A percentile compares a stretch with the other conserved stretches of the same genome.
Evolutionary conservation across 1,284 basidiomycete genomes (phyloP).

Genomic region (Vanrija humicola): DNA sequence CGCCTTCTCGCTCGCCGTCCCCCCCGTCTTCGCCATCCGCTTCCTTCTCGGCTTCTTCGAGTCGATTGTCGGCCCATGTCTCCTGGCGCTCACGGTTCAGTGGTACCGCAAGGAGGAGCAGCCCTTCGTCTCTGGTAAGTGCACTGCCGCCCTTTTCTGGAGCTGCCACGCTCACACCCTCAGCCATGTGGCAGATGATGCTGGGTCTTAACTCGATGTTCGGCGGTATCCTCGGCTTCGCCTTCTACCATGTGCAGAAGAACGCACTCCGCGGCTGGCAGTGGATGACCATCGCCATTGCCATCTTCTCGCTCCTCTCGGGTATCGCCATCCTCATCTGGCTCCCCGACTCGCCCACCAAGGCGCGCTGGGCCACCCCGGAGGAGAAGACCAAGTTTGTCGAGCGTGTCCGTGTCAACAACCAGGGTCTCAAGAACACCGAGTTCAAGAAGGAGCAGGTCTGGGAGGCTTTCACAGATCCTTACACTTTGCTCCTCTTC

Average conservation of each 20-base stretch:
- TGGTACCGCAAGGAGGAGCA: slow-evolving; percentile 27
- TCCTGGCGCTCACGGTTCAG: slow-evolving; percentile 25
- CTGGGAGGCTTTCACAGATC: slow-evolving; percentile 28
- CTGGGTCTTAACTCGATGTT: slow-evolving; percentile 8
- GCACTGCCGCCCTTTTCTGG: too few species aligned
- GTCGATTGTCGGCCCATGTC: slow-evolving; percentile 25
- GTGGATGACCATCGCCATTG: slow-evolving; percentile 25
- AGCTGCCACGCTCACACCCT: too few species aligned
- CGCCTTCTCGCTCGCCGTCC: slow-evolving; percentile 64
- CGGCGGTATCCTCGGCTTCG: slow-evolving; percentile 15
- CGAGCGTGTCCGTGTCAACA: slow-evolving; percentile 35
- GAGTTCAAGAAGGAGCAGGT: slow-evolving; percentile 26
- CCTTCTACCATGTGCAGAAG: slow-evolving; percentile 22
- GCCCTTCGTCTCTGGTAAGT: slow-evolving; percentile 7
- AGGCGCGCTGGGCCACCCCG: slow-evolving; percentile 27
- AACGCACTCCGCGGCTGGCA: slow-evolving; percentile 28
- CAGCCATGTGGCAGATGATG: slow-evolving; percentile 19
- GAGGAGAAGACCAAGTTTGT: slow-evolving; percentile 31
- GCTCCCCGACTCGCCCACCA: slow-evolving; percentile 31
- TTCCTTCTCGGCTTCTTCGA: slow-evolving; percentile 35
- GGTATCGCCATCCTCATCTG: slow-evolving; percentile 21
- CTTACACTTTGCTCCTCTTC: slow-evolving; percentile 29
- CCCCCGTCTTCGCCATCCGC: slow-evolving; percentile 52
- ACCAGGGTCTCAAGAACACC: slow-evolving; percentile 36
- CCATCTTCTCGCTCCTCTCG: slow-evolving; percentile 15